A percentile compares a stretch with the other conserved stretches of the same genome.
Conservation (phyloP, 768 basidiomycete genomes). For the Pisolithus orientalis region DNA sequence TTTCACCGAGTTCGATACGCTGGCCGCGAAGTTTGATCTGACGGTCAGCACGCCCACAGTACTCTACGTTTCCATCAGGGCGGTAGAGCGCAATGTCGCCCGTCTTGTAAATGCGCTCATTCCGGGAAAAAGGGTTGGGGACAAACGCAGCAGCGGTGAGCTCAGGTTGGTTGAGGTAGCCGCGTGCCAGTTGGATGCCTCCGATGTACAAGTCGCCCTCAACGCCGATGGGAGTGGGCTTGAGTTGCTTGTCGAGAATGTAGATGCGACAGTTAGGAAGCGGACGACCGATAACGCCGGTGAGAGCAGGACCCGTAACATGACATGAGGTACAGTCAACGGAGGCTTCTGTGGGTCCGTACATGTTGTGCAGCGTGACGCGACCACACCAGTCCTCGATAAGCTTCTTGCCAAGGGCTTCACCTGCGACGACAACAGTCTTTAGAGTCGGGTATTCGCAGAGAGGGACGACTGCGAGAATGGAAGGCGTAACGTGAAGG, state of each 20-base stretch:
- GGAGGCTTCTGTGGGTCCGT: conserved; percentile 29
- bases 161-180: conserved; percentile 22
- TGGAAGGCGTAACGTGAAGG: conserved; percentile 26
- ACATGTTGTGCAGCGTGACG: conserved; percentile 27
- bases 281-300: conserved; percentile 25
- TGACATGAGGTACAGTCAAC: conserved; percentile 25
- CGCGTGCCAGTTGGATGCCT: conserved; percentile 19
- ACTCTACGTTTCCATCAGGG: conserved; percentile 24
- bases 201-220: conserved; percentile 18
- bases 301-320: conserved; percentile 9
- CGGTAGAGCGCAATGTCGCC: conserved; percentile 26
- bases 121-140: conserved; percentile 22
- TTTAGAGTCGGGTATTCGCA: conserved; percentile 22
- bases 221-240: conserved; percentile 23
- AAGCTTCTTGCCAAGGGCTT: conserved; percentile 14
- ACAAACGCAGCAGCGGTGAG: conserved; percentile 23
- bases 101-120: conserved; percentile 26
- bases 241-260: conserved; percentile 13
- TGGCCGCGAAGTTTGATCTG: conserved; percentile 30
- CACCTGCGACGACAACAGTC: conserved; percentile 21
- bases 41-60: conserved; percentile 27
- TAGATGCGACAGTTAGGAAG: conserved; percentile 22
- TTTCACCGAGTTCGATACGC: conserved; percentile 29
- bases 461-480: conserved; percentile 21
- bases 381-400: conserved; percentile 18